A percentile compares a stretch with the other conserved stretches of the same genome.
These are phyloP conservation scores for Carallia brachiata DNA, from an alignment of 345 rosid species.

Conservation along the genomic window DNA sequence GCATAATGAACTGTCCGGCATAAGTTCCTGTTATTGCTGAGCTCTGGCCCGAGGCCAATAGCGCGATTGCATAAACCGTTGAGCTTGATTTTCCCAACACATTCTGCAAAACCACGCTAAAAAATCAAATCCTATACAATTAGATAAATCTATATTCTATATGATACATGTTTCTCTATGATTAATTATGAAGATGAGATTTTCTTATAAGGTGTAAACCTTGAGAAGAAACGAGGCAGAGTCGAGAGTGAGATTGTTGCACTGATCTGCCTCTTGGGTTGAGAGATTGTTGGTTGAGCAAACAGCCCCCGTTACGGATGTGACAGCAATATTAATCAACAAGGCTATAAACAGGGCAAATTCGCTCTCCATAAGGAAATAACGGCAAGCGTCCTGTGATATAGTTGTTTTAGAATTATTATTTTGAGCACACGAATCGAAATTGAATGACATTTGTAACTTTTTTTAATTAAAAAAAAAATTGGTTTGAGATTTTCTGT, in stretches of 20 bases:
- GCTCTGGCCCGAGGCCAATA: conserved; percentile 73
- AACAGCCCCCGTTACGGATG: conserved; percentile 57
- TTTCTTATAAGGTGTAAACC: conserved; percentile 20
- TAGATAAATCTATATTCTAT: not conserved
- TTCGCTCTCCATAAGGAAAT: conserved; percentile 60
- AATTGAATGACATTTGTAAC: not conserved
- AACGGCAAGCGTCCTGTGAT: conserved; percentile 56
- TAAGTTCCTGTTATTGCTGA: conserved; percentile 68
- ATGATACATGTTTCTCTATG: no score
- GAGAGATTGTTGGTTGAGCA: conserved; percentile 39
- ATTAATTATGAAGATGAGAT: no score
- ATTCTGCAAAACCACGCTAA: conserved; percentile 38
- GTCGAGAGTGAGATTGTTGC: conserved; percentile 54
- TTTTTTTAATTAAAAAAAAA: no score
- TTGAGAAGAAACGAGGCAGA: conserved; percentile 74
- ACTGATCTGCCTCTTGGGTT: conserved; percentile 15
- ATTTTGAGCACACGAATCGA: not conserved
- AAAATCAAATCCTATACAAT: not conserved
- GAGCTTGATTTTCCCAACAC: conserved; percentile 61
- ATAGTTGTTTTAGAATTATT: no score
- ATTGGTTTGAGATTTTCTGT: no score
- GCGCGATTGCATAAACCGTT: conserved; percentile 51
- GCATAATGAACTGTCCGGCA: conserved; percentile 70
- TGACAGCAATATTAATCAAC: conserved; percentile 53
- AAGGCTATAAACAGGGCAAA: conserved; percentile 62